These are phyloP conservation scores for Exophiala aquamarina DNA, from an alignment of 2,329 filamentous ascomycete genomes.

Conservation along the genomic window DNA sequence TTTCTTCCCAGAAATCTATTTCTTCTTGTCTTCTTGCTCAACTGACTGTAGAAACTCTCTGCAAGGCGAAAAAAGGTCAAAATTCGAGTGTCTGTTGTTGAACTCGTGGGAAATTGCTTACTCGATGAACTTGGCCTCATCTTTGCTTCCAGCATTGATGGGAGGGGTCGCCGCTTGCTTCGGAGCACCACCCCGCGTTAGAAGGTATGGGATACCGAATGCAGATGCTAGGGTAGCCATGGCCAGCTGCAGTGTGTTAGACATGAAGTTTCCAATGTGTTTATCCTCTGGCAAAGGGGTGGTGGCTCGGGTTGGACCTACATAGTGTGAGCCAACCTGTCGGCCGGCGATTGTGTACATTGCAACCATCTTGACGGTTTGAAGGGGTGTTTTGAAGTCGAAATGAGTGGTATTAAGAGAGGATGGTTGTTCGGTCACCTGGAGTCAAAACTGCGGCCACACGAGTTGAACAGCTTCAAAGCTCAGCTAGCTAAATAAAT, in stretches of 20 bases:
- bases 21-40: conserved; percentile 48
- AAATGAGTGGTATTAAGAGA: background rate
- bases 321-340: conserved; percentile 54
- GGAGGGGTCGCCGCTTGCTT: conserved; percentile 54
- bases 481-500: conserved; percentile 1
- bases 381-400: conserved; percentile 10
- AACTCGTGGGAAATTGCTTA: conserved; percentile 35
- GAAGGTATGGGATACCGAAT: conserved; percentile 48
- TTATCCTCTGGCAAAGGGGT: conserved; percentile 23
- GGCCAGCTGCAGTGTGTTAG: conserved; percentile 52
- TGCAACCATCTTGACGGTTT: conserved; percentile 47
- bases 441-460: too few relatives aligned
- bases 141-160: conserved; percentile 65
- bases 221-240: conserved; percentile 57
- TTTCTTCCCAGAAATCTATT: conserved; percentile 28
- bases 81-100: too few relatives aligned
- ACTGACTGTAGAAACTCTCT: conserved; percentile 54
- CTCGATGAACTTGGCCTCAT: conserved; percentile 69
- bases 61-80: too few relatives aligned
- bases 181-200: conserved; percentile 46
- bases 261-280: background rate
- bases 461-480: conserved; percentile 1
- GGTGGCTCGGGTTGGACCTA: conserved; percentile 28
- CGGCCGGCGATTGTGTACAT: conserved; percentile 53
- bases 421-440: background rate